These are phyloP conservation scores for Vicia sativa DNA, from an alignment of 306 rosid species.

Conservation along the genomic window DNA sequence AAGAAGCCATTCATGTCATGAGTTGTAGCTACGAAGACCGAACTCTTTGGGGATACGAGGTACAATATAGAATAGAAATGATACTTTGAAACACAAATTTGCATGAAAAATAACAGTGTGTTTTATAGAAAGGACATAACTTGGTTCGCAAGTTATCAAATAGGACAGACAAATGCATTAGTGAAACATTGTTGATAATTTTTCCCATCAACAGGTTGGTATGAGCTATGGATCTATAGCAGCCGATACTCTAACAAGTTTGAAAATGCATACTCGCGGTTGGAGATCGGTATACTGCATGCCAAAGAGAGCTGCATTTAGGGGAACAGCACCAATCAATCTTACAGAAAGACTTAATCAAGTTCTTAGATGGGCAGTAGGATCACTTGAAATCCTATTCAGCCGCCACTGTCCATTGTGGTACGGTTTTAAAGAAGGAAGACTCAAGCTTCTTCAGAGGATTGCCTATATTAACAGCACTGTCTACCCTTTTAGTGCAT, in stretches of 20 bases:
- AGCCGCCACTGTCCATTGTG: conserved; percentile 84
- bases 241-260: conserved; percentile 79
- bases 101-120: not conserved
- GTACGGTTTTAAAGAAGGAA: conserved; percentile 77
- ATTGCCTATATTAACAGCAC: conserved; percentile 84
- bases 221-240: conserved; percentile 91
- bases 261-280: conserved; percentile 89
- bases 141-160: not conserved
- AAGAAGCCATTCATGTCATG: conserved; percentile 95
- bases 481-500: conserved; percentile 88
- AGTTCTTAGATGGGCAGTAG: conserved; percentile 93
- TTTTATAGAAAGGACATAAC: conserved; percentile 9
- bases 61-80: conserved; percentile 33
- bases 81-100: not conserved
- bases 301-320: conserved; percentile 81
- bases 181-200: conserved; percentile 30
- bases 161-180: not conserved
- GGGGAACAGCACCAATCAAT: conserved; percentile 96
- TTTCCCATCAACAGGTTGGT: conserved; percentile 62
- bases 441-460: conserved; percentile 89
- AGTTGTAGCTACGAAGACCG: conserved; percentile 86
- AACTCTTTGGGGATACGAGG: conserved; percentile 96
- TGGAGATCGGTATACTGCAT: conserved; percentile 95
- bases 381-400: conserved; percentile 94
- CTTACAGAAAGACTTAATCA: conserved; percentile 91